Conservation (phyloP, 2,329 filamentous ascomycete species). For the Alternaria tenuissima region DNA sequence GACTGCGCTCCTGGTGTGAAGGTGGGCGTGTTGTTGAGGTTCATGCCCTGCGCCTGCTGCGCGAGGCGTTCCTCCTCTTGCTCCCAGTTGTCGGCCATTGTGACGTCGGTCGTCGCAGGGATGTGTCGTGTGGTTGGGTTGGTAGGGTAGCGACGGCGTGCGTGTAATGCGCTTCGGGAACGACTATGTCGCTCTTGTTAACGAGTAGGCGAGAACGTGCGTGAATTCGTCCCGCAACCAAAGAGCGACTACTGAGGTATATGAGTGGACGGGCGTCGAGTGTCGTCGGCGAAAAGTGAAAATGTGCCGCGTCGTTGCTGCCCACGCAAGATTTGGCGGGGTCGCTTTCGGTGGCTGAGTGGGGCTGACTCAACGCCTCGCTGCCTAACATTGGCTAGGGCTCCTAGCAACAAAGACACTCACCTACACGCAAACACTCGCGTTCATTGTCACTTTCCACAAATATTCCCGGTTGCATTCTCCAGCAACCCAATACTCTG, state of each 20-base stretch:
- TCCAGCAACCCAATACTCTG: neutral
- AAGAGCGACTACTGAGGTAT: constrained; percentile 16
- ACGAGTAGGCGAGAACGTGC: neutral
- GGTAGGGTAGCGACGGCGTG: constrained; percentile 5
- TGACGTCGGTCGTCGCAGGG: constrained; percentile 28
- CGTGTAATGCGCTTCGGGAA: neutral
- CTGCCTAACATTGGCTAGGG: constrained; percentile 38
- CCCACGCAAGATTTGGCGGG: constrained; percentile 31
- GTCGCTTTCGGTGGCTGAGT: constrained; percentile 24
- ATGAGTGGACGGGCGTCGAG: constrained; percentile 10
- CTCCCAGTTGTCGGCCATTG: constrained; percentile 92
- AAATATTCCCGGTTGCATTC: neutral
- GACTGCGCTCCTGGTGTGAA: constrained; percentile 27
- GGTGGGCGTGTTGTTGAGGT: constrained; percentile 36
- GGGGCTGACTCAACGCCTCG: constrained; percentile 28
- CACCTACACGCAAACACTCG: constrained; percentile 19
- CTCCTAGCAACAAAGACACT: constrained; percentile 21
- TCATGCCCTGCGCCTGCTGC: constrained; percentile 63
- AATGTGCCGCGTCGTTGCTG: constrained; percentile 33
- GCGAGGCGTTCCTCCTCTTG: constrained; percentile 86
- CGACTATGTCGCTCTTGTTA: neutral
- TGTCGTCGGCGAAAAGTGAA: constrained; percentile 30
- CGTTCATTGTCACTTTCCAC: neutral
- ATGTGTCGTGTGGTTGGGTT: constrained; percentile 8
- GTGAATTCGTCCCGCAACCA: constrained; percentile 7